Base-by-base conservation (phyloP, 23 red algal genomes). In the Agarophyton chilense region DNA sequence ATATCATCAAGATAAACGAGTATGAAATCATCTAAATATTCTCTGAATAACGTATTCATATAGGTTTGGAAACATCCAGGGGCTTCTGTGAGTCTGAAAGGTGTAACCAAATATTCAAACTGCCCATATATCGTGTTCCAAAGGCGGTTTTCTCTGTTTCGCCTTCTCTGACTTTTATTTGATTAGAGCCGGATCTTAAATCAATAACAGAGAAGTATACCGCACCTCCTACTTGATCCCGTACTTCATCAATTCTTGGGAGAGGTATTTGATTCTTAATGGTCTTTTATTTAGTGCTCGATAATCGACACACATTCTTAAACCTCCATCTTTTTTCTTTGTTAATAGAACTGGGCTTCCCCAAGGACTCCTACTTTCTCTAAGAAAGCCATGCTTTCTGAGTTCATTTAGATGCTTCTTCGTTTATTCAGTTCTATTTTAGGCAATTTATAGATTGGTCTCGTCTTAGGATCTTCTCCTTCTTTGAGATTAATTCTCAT, bases 21-120 rank as follows among this genome's bases (percentile, higher is more conserved):
- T 18, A 79, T 17, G 49, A 83, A 92, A 9, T 82, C 33, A 42
- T 92, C 88, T 64, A 92, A 17, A 39, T 66, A 92, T 53, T 32
- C 0, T 34, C 50, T 0, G 75, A 92, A 81, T 18, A 76, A n/a
- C 6, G 40, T 52, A 39, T 82, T 82, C 77, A 92, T 73, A 14
- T 81, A 64, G 26, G 76, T 71, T 36, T 72, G 58, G 43, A 92
- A 92, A 58, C 58, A 22, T 60, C 58, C 51, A 3, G 76, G 75
- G 18, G 75, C 75, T 50, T 45, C 50, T 28, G 55, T 72, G 22
- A 92, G 55, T 57, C 88, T 77, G 43, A 92, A 83, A 18, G 60
- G 35, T 79, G 46, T 56, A 17, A 92, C 77, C 35, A 92, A 26
- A 54, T 75, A 92, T 83, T 92, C 78, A 34, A 82, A 82, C 50